Percentiles rank a stretch among this genome's conserved stretches.
phyloP scores from a whole-genome alignment of 2,329 filamentous ascomycete genomes.

The Scopulariopsis brevicaulis region DNA sequence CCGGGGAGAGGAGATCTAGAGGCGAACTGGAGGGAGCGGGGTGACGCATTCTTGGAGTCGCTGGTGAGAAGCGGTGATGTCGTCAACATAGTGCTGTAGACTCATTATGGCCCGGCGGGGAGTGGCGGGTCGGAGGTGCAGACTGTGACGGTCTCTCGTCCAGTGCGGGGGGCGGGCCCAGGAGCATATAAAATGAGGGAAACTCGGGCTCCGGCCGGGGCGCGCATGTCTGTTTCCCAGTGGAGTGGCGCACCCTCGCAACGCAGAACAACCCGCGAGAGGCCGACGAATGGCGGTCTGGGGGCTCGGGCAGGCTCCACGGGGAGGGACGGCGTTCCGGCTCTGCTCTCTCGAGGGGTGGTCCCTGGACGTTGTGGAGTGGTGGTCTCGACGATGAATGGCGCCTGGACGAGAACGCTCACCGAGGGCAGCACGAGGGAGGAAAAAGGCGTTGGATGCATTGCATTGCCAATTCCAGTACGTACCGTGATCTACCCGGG shows the following conservation, averaged over 20 bases:
- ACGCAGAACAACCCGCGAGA: neutral
- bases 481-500: neutral
- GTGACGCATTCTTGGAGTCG: slow-evolving; percentile 37
- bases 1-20: neutral
- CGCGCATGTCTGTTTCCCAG: neutral
- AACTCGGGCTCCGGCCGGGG: neutral
- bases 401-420: slow-evolving; percentile 18
- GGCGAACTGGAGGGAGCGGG: slow-evolving; percentile 34
- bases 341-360: neutral
- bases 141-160: neutral
- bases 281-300: neutral
- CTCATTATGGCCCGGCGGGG: slow-evolving; percentile 5
- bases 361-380: slow-evolving; percentile 9
- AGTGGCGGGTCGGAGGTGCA: slow-evolving; percentile 3
- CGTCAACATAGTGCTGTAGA: slow-evolving; percentile 39
- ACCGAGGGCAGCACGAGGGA: slow-evolving; percentile 10
- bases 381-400: neutral
- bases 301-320: neutral
- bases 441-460: neutral
- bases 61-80: slow-evolving; percentile 40
- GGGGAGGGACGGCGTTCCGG: neutral
- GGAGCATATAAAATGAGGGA: neutral
- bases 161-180: neutral
- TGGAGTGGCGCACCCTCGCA: neutral
- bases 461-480: neutral